Percentiles rank a stretch among this genome's conserved stretches.
These are phyloP conservation scores for Malus sylvestris DNA, from an alignment of 306 rosid species.

Conservation along the genomic window DNA sequence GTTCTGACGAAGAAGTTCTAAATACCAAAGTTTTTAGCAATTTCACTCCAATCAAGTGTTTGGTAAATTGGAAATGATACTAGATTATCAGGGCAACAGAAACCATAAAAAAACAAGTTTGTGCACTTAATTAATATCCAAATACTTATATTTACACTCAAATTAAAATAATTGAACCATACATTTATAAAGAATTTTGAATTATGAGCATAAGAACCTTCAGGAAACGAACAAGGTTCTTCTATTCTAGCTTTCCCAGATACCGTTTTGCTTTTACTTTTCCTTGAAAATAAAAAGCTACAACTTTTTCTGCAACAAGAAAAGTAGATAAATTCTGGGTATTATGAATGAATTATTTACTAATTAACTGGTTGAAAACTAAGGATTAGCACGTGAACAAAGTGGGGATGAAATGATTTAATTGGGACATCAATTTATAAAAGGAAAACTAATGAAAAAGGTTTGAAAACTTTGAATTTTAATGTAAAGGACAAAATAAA, in stretches of 20 bases:
- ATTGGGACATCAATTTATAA: background rate
- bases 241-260: background rate
- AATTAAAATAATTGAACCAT: background rate
- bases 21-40: no score
- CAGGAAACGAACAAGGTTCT: background rate
- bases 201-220: slow-evolving; percentile 1
- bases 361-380: background rate
- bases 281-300: background rate
- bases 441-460: no score
- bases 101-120: background rate
- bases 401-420: background rate
- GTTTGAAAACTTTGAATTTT: no score
- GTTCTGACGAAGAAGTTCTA: no score
- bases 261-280: background rate
- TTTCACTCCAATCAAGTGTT: no score
- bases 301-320: background rate
- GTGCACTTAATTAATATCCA: background rate
- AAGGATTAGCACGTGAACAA: background rate
- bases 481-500: no score
- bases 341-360: background rate
- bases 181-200: background rate
- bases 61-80: no score
- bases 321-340: background rate
- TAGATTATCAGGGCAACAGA: no score
- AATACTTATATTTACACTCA: background rate